These are phyloP conservation scores for Isoetes taiwanensis DNA, from an alignment of 75 land plant species.

Conservation along the genomic window DNA sequence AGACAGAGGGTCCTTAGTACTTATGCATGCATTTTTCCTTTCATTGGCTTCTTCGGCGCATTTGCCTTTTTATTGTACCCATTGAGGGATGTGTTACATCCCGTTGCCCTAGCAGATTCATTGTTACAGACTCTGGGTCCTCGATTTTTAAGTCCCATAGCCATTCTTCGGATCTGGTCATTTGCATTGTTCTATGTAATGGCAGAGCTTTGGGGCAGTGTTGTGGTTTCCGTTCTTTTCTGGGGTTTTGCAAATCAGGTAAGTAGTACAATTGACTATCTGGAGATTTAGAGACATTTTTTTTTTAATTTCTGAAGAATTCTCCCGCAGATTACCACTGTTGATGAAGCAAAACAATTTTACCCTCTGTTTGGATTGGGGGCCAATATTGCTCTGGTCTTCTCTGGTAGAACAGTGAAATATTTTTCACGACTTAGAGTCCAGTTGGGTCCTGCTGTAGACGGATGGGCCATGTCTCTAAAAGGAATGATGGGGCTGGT, in stretches of 20 bases:
- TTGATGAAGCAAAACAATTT: slow-evolving; percentile 6
- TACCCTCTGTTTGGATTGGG: slow-evolving; percentile 6
- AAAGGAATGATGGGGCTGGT: slow-evolving; percentile 6
- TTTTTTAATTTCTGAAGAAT: neutral
- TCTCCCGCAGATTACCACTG: slow-evolving; percentile 10
- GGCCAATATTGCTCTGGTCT: neutral
- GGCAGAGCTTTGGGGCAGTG: slow-evolving; percentile 8
- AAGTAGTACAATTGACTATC: neutral
- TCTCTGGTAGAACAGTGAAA: slow-evolving; percentile 1
- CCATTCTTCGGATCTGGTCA: slow-evolving; percentile 1
- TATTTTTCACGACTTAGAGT: neutral
- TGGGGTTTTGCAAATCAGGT: slow-evolving; percentile 9
- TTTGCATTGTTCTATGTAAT: neutral
- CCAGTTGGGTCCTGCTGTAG: neutral
- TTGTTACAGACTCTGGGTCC: neutral
- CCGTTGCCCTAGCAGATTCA: neutral
- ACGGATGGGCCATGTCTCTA: slow-evolving; percentile 5
- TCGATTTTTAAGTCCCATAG: neutral
- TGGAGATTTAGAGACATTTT: neutral
- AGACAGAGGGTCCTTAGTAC: no score
- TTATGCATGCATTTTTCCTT: slow-evolving; percentile 1
- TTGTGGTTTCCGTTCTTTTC: slow-evolving; percentile 7
- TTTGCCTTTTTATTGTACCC: slow-evolving; percentile 3
- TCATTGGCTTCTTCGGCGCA: neutral
- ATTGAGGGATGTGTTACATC: neutral